Conservation (phyloP, 1,284 basidiomycete species). For the Stygiomarasmius scandens region DNA sequence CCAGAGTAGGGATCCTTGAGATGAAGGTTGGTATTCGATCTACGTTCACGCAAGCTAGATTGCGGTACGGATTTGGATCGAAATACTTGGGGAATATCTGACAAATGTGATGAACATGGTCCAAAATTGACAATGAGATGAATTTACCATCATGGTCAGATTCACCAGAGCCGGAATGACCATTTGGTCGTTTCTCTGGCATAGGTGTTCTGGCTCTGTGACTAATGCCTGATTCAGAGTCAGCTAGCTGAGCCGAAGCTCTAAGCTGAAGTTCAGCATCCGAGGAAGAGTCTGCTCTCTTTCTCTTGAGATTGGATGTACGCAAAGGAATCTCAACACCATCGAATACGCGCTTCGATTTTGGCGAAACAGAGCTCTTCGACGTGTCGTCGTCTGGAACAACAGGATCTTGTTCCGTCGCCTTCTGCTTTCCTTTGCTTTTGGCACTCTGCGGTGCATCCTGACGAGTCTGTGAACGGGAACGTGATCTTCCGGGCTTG, state of each 20-base stretch:
- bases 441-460: background rate
- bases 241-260: background rate
- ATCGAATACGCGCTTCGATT: background rate
- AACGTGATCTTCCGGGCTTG: background rate
- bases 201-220: background rate
- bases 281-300: constrained; percentile 1
- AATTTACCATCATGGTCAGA: background rate
- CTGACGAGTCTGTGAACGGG: background rate
- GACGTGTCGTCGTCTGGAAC: constrained; percentile 7
- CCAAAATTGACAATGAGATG: background rate
- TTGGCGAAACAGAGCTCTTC: background rate
- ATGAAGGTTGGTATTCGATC: background rate
- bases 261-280: constrained; percentile 1
- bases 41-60: background rate
- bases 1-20: background rate
- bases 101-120: background rate
- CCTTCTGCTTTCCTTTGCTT: constrained; percentile 20
- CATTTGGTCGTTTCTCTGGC: background rate
- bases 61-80: background rate
- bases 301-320: constrained; percentile 3
- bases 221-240: background rate
- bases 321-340: background rate
- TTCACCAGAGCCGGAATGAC: background rate
- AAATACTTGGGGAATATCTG: background rate
- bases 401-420: background rate